Evolutionary conservation across 305 asterid species (phyloP).

Genomic region (Ilex paraguariensis): DNA sequence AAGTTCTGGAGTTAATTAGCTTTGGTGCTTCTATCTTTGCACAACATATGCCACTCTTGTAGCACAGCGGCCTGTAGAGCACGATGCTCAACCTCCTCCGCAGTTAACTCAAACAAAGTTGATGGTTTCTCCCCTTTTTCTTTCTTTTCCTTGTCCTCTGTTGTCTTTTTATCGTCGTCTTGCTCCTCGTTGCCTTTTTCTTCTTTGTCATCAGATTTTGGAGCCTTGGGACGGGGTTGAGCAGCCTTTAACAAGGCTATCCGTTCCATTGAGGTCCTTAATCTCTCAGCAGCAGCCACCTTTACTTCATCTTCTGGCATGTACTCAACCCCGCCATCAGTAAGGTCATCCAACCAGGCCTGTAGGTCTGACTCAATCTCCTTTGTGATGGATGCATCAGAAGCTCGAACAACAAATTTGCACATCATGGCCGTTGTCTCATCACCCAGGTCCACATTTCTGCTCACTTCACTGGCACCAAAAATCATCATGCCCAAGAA

Average conservation of each 20-base stretch:
- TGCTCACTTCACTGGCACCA: conserved; percentile 95
- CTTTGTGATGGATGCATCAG: conserved; percentile 77
- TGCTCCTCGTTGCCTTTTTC: conserved; percentile 20
- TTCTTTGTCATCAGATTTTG: conserved; percentile 49
- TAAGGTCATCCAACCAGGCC: conserved; percentile 90
- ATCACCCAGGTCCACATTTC: conserved; percentile 92
- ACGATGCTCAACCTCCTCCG: conserved; percentile 84
- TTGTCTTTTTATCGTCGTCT: conserved; percentile 16
- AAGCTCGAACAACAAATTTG: conserved; percentile 87
- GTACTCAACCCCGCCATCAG: conserved; percentile 76
- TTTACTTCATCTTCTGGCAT: conserved; percentile 93
- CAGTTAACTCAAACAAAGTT: conserved; percentile 57
- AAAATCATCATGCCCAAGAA: conserved; percentile 92
- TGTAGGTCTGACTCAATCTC: conserved; percentile 82
- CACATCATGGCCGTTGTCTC: conserved; percentile 96
- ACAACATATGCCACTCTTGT: conserved; percentile 80
- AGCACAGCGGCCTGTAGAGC: conserved; percentile 80
- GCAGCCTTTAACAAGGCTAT: conserved; percentile 83
- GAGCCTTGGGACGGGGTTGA: conserved; percentile 54
- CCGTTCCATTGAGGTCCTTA: conserved; percentile 75
- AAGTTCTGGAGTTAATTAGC: conserved; percentile 19
- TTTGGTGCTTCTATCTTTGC: conserved; percentile 61
- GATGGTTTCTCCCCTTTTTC: conserved; percentile 45
- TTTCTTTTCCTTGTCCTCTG: conserved; percentile 14
- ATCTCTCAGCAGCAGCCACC: conserved; percentile 69